phyloP scores from a whole-genome alignment of 2,329 filamentous ascomycete species.

The Didymosphaeria variabile region DNA sequence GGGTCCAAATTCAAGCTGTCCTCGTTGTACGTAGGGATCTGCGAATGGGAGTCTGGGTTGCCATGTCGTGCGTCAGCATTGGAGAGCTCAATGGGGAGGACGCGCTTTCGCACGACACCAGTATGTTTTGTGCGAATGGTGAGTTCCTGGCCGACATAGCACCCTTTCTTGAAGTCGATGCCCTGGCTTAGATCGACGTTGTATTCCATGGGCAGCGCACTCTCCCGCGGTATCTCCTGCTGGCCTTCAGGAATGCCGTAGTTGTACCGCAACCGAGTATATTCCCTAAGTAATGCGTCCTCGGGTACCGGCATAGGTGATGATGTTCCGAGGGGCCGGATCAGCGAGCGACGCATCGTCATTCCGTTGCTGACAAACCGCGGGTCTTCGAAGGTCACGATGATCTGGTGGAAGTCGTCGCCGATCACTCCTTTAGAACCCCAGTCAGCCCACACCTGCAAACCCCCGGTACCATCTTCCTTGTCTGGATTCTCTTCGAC shows the following conservation, averaged over 20 bases:
- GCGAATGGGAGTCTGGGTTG: neutral
- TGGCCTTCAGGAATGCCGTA: slow-evolving; percentile 87
- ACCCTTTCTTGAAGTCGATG: slow-evolving; percentile 94
- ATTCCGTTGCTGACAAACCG: slow-evolving; percentile 23
- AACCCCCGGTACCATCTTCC: slow-evolving; percentile 51
- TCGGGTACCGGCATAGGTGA: neutral
- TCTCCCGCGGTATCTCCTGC: slow-evolving; percentile 74
- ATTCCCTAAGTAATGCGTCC: slow-evolving; percentile 53
- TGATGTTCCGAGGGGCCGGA: slow-evolving; percentile 6
- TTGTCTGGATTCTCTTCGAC: slow-evolving; percentile 59
- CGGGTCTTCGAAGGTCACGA: slow-evolving; percentile 33
- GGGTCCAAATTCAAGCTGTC: slow-evolving; percentile 49
- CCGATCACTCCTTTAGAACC: slow-evolving; percentile 42
- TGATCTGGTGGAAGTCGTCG: slow-evolving; percentile 1
- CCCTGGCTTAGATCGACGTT: slow-evolving; percentile 88
- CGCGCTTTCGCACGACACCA: slow-evolving; percentile 89
- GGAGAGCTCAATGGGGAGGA: slow-evolving; percentile 83
- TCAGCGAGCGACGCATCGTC: slow-evolving; percentile 24
- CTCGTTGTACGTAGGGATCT: slow-evolving; percentile 32
- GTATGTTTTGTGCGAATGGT: slow-evolving; percentile 96
- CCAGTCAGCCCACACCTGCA: slow-evolving; percentile 79
- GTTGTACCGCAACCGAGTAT: slow-evolving; percentile 80
- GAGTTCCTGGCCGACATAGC: slow-evolving; percentile 95
- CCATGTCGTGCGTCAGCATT: slow-evolving; percentile 18
- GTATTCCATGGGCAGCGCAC: slow-evolving; percentile 83